Base-by-base conservation (phyloP, 129 eudicot genomes). In the Tanacetum coccineum region DNA sequence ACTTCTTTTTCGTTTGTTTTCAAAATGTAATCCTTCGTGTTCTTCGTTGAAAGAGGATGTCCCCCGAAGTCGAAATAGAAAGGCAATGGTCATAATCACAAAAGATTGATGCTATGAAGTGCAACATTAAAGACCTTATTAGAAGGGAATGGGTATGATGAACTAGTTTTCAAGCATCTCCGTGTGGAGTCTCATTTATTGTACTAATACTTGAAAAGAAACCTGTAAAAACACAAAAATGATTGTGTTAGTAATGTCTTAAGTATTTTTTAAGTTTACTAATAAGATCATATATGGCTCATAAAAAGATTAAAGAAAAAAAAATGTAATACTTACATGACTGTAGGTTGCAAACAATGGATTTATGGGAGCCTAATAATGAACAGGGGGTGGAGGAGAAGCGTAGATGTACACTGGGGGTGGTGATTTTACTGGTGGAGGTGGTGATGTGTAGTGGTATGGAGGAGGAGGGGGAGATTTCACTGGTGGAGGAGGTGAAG, bases 61-160 rank as follows among this genome's bases (percentile, higher is more conserved):
- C 61, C 40, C 59, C n/a, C 36, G 30, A 66, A 3, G 4, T 57
- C 22, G 69, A 64, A 55, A 32, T 71, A 65, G 25, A 64, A n/a
- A 56, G 20, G 49, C 57, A 71, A 66, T 78, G 82, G 74, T 19
- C 78, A 0, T 2, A 50, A 42, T 26, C 32, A 22, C 3, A 56
- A 65, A 65, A 42, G 30, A 66, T 59, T 26, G 12, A 36, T 14
- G 28, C 70, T 44, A 13, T 78, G 46, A 61, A 72, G 69, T 72
- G 59, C 70, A 39, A 20, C 4, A 51, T 62, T 30, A 13, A 52
- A 42, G 82, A 78, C 82, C 82, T 78, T 78, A 78, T 78, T 78
- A 21, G 28, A 59, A 48, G 51, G 28, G 69, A 58, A 51, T 10
- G 57, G 66, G 70, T 44, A 62, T 72, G 70, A 66, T 59, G 50